Evolutionary conservation across 2,329 filamentous ascomycete species (phyloP).

Genomic region (Whalleya microplaca): DNA sequence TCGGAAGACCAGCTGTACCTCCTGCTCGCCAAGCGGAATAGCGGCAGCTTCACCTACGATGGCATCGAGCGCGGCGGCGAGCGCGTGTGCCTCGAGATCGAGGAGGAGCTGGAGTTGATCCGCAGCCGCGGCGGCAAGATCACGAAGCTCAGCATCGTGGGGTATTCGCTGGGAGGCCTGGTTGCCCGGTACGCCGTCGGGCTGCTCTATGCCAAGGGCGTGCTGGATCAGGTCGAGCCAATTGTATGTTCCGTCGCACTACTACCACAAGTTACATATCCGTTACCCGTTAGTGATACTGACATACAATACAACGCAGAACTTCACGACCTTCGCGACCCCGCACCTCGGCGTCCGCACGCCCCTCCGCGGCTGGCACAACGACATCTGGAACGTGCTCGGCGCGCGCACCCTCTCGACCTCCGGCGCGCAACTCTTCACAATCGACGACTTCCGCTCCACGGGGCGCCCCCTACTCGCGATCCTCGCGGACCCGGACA

Average conservation of each 20-base stretch:
- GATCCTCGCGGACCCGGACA: constrained; percentile 79
- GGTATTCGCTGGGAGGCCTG: constrained; percentile 88
- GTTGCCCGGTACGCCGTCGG: constrained; percentile 87
- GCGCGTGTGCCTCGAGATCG: constrained; percentile 68
- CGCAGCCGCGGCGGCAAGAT: constrained; percentile 69
- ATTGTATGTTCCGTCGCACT: constrained; percentile 53
- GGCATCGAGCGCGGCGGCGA: constrained; percentile 71
- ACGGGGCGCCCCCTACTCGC: constrained; percentile 80
- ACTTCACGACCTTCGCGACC: constrained; percentile 91
- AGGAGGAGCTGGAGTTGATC: constrained; percentile 62
- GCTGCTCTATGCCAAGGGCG: constrained; percentile 77
- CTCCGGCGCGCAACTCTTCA: constrained; percentile 86
- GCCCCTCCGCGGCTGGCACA: constrained; percentile 67
- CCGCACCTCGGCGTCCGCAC: constrained; percentile 79
- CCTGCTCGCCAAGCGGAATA: constrained; percentile 72
- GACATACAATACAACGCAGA: constrained; percentile 49
- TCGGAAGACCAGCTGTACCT: constrained; percentile 69
- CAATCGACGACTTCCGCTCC: constrained; percentile 81
- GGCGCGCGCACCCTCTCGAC: constrained; percentile 80
- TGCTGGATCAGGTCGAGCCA: constrained; percentile 79
- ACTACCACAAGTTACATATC: neutral
- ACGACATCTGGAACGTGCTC: constrained; percentile 78
- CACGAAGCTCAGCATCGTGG: constrained; percentile 81
- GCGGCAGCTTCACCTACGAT: constrained; percentile 73
- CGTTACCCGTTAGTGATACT: constrained; percentile 16